Conservation (phyloP, 352 stramenopile species). For the Phytophthora fragariaefolia region DNA sequence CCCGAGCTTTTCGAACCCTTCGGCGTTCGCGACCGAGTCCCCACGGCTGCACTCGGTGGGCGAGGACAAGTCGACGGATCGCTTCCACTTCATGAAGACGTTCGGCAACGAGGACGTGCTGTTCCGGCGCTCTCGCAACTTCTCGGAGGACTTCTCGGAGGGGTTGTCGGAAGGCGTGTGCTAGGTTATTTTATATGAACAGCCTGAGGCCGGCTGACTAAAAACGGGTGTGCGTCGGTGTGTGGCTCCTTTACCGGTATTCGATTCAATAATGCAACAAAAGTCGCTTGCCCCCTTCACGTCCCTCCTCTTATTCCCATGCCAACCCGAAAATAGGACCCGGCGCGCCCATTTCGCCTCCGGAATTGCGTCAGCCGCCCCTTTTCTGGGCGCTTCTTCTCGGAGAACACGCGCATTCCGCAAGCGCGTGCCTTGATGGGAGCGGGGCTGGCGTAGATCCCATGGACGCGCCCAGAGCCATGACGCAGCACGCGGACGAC, state of each 20-base stretch:
- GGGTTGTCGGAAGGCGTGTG: constrained; percentile 82
- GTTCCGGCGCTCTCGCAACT: constrained; percentile 67
- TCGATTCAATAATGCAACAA: constrained; percentile 7
- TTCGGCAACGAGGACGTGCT: constrained; percentile 70
- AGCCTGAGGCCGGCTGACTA: no score
- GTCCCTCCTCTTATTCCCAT: not conserved
- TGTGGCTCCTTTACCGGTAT: no score
- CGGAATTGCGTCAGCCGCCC: no score
- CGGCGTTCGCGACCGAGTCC: constrained; percentile 56
- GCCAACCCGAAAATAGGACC: no score
- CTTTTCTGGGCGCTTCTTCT: constrained; percentile 31
- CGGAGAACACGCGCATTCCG: constrained; percentile 34
- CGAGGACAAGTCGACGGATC: constrained; percentile 43
- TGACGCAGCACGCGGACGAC: constrained; percentile 29
- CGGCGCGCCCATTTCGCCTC: no score
- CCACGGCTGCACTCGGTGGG: constrained; percentile 50
- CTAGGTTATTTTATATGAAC: constrained; percentile 56
- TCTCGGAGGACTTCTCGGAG: constrained; percentile 81
- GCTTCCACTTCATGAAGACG: constrained; percentile 67
- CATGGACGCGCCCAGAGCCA: constrained; percentile 35
- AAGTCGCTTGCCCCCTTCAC: not conserved
- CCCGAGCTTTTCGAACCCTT: constrained; percentile 44
- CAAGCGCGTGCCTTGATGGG: constrained; percentile 41
- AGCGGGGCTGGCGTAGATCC: constrained; percentile 33
- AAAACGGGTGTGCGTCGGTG: no score